Conservation (phyloP, 1,284 basidiomycete species). For the Fistulina hepatica region DNA sequence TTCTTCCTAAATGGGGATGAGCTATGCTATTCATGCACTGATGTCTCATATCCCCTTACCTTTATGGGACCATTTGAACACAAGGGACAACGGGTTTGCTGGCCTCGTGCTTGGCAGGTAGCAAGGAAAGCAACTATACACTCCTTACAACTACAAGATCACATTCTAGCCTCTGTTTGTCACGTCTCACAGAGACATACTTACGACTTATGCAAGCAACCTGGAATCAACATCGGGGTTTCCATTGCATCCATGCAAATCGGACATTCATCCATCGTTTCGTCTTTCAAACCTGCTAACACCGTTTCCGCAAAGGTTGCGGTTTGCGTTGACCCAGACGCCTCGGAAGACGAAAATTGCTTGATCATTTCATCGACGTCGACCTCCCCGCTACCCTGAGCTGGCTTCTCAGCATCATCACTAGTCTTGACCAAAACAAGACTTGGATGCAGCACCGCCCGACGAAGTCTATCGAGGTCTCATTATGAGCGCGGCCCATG, state of each 20-base stretch:
- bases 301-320: slow-evolving; percentile 59
- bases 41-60: slow-evolving; percentile 23
- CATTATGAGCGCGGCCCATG: slow-evolving; percentile 3
- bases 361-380: slow-evolving; percentile 56
- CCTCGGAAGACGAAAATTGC: slow-evolving; percentile 40
- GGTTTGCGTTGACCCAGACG: slow-evolving; percentile 27
- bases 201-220: slow-evolving; percentile 71
- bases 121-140: slow-evolving; percentile 67
- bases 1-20: slow-evolving; percentile 29
- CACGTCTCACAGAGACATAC: slow-evolving; percentile 11
- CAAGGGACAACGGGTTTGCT: slow-evolving; percentile 62
- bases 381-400: slow-evolving; percentile 33
- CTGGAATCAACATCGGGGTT: slow-evolving; percentile 57
- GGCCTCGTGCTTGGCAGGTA: slow-evolving; percentile 51
- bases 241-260: slow-evolving; percentile 76
- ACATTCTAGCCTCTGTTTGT: slow-evolving; percentile 1
- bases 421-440: slow-evolving; percentile 48
- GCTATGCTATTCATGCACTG: neutral
- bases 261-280: slow-evolving; percentile 58
- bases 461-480: slow-evolving; percentile 51
- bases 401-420: slow-evolving; percentile 32
- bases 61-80: slow-evolving; percentile 59
- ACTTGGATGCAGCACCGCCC: slow-evolving; percentile 78
- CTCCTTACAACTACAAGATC: slow-evolving; percentile 58
- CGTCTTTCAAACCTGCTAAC: slow-evolving; percentile 46